phyloP scores from a whole-genome alignment of 805 yeast genomes.

The Cyberlindnera americana region DNA sequence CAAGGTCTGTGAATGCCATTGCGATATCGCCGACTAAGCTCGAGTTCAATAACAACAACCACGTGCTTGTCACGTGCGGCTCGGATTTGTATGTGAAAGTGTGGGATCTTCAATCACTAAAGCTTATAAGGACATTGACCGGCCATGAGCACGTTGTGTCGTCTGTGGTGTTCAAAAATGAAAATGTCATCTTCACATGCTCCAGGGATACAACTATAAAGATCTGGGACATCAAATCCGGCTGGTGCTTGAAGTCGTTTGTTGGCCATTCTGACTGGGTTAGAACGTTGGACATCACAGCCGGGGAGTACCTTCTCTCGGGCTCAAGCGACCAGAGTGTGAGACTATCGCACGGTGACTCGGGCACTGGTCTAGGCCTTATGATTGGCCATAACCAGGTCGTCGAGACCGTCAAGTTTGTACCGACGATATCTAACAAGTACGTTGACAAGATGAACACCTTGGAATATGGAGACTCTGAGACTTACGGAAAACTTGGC shows the following conservation, averaged over 20 bases:
- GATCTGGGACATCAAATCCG: constrained; percentile 65
- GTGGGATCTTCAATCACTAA: constrained; percentile 60
- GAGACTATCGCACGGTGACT: constrained; percentile 59
- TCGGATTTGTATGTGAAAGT: constrained; percentile 57
- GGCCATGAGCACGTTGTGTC: constrained; percentile 92
- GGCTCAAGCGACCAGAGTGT: constrained; percentile 79
- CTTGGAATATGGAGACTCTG: constrained; percentile 26
- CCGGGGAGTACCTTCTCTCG: constrained; percentile 52
- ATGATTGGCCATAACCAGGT: constrained; percentile 82
- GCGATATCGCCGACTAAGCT: constrained; percentile 48
- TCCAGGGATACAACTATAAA: constrained; percentile 62
- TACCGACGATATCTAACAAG: constrained; percentile 50
- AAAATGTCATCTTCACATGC: constrained; percentile 49
- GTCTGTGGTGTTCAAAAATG: constrained; percentile 48
- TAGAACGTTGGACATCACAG: constrained; percentile 54
- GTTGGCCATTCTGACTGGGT: constrained; percentile 91
- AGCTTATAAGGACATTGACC: constrained; percentile 55
- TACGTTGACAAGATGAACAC: constrained; percentile 43
- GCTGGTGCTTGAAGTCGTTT: constrained; percentile 63
- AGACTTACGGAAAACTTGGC: constrained; percentile 39
- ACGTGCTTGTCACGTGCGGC: constrained; percentile 44
- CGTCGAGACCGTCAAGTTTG: constrained; percentile 65
- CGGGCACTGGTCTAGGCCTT: constrained; percentile 65
- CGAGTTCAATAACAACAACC: constrained; percentile 20
- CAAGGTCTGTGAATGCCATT: constrained; percentile 59